phyloP scores from a whole-genome alignment of 352 stramenopile species.

The Phytopythium oedochilum region DNA sequence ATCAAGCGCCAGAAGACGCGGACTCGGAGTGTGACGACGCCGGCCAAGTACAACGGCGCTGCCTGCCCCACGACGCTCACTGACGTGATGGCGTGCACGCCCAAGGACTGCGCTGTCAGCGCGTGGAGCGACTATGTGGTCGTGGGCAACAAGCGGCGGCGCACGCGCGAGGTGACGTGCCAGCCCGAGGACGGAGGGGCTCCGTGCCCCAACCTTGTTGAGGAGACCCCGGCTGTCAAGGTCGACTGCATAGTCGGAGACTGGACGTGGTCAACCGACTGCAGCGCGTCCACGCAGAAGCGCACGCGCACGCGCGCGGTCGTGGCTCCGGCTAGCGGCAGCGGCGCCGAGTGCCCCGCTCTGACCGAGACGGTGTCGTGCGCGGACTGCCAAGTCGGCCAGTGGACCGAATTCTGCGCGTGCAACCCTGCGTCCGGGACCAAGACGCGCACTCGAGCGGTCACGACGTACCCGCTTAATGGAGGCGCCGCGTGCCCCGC shows the following conservation, averaged over 20 bases:
- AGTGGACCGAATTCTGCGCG: constrained; percentile 22
- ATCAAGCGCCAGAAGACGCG: constrained; percentile 29
- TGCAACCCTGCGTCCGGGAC: constrained; percentile 24
- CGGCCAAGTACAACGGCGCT: constrained; percentile 29
- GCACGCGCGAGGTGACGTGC: constrained; percentile 27
- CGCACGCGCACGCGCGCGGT: constrained; percentile 27
- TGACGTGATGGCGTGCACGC: constrained; percentile 21
- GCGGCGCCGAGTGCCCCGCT: constrained; percentile 29
- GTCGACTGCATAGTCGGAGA: constrained; percentile 25
- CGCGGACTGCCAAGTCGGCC: constrained; percentile 28
- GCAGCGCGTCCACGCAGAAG: constrained; percentile 21
- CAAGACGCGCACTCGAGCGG: constrained; percentile 26
- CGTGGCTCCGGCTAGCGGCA: constrained; percentile 17
- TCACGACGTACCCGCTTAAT: constrained; percentile 20
- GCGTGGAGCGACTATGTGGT: constrained; percentile 28
- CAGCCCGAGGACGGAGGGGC: constrained; percentile 29
- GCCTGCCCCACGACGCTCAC: constrained; percentile 17
- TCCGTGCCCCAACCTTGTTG: constrained; percentile 33
- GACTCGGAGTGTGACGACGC: constrained; percentile 22
- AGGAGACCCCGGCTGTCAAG: constrained; percentile 28
- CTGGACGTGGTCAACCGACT: constrained; percentile 31
- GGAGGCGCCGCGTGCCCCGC: constrained; percentile 21
- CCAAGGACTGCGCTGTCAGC: constrained; percentile 40
- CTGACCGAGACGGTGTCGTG: constrained; percentile 41
- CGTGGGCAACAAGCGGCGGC: constrained; percentile 31